Conservation (phyloP, 129 eudicot genomes). For the Centella asiatica region DNA sequence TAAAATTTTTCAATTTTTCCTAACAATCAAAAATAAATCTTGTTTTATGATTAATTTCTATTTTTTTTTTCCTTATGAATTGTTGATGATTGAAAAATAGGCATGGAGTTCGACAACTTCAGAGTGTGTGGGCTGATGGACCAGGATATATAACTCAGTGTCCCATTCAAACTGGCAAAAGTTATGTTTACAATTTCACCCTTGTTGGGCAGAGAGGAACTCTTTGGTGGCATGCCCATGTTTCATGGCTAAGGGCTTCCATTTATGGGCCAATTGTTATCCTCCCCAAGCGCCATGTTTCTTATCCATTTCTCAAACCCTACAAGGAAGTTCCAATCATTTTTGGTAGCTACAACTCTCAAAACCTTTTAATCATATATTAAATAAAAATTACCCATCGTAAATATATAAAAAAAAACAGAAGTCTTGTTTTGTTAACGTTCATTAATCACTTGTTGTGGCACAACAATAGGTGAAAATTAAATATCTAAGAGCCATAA, state of each 20-base stretch:
- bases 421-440: too few species aligned
- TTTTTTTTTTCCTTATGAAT: neutral
- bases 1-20: too few species aligned
- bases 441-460: too few species aligned
- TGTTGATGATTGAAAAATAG: slow-evolving; percentile 18
- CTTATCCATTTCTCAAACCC: slow-evolving; percentile 66
- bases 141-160: slow-evolving; percentile 70
- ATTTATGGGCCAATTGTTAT: slow-evolving; percentile 58
- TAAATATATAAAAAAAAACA: too few species aligned
- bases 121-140: slow-evolving; percentile 67
- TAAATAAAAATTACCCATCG: neutral
- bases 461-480: too few species aligned
- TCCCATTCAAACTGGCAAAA: slow-evolving; percentile 62
- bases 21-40: neutral
- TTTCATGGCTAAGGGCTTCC: slow-evolving; percentile 61
- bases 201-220: slow-evolving; percentile 66
- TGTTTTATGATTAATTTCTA: neutral
- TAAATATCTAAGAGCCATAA: too few species aligned
- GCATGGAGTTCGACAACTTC: slow-evolving; percentile 67
- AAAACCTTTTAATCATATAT: too few species aligned
- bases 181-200: slow-evolving; percentile 58
- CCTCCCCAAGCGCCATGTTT: slow-evolving; percentile 35
- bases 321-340: slow-evolving; percentile 52
- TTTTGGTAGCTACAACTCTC: slow-evolving; percentile 32
- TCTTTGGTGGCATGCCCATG: slow-evolving; percentile 61